Conservation (phyloP, 805 yeast species). For the Ogataea nakhonphanomensis region DNA sequence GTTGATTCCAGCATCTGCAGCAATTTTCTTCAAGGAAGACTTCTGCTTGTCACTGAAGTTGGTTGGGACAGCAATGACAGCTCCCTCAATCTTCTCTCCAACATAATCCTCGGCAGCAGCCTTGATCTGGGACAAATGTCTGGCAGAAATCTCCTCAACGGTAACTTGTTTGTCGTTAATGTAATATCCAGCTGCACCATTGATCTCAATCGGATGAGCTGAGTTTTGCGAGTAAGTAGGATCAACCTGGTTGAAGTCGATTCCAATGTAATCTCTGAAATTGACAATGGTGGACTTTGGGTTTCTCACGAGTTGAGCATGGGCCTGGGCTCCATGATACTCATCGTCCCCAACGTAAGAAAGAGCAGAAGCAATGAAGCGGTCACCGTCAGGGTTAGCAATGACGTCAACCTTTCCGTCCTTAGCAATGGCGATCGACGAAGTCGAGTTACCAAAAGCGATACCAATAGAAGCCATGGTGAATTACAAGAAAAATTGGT, state of each 20-base stretch:
- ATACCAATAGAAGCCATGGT: constrained; percentile 76
- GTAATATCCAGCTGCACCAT: constrained; percentile 68
- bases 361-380: constrained; percentile 89
- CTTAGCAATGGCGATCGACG: constrained; percentile 86
- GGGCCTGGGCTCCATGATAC: constrained; percentile 96
- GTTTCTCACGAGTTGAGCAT: constrained; percentile 88
- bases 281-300: constrained; percentile 80
- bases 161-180: constrained; percentile 56
- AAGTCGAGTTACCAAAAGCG: constrained; percentile 93
- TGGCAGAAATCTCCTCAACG: constrained; percentile 73
- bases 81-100: constrained; percentile 77
- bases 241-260: constrained; percentile 66
- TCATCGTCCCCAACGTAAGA: constrained; percentile 93
- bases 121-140: constrained; percentile 80
- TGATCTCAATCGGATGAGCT: constrained; percentile 61
- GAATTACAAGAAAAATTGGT: not conserved
- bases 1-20: constrained; percentile 69
- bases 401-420: constrained; percentile 96
- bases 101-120: constrained; percentile 90
- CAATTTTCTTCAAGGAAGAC: constrained; percentile 54
- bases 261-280: constrained; percentile 92
- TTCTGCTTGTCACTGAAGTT: constrained; percentile 76
- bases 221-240: constrained; percentile 59
- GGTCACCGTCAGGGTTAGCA: constrained; percentile 99
- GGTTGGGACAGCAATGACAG: constrained; percentile 88